Evolutionary conservation across 768 basidiomycete genomes (phyloP).

Genomic region (Lactifluus rugatus): DNA sequence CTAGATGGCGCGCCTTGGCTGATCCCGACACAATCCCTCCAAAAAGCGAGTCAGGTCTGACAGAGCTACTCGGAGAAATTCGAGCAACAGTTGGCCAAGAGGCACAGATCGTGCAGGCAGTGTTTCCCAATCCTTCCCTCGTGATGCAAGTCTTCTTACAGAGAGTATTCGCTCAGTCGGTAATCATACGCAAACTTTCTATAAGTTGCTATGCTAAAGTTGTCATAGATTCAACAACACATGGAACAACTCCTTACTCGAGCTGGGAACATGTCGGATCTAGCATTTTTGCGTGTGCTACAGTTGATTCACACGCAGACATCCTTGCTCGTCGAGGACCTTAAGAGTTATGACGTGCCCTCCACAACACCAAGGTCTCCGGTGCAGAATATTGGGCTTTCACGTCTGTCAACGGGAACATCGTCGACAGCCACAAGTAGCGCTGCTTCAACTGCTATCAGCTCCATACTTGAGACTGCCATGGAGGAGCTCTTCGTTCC

Average conservation of each 20-base stretch:
- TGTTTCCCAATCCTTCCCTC: slow-evolving; percentile 91
- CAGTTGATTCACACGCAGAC: slow-evolving; percentile 80
- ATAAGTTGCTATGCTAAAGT: background rate
- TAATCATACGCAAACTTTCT: slow-evolving; percentile 31
- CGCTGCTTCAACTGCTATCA: slow-evolving; percentile 44
- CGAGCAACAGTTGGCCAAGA: slow-evolving; percentile 88
- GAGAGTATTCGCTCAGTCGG: slow-evolving; percentile 94
- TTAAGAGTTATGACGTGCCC: slow-evolving; percentile 83
- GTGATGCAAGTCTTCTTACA: slow-evolving; percentile 99
- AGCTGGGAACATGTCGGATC: slow-evolving; percentile 66
- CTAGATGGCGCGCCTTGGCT: slow-evolving; percentile 73
- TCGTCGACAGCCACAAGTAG: slow-evolving; percentile 34
- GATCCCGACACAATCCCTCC: slow-evolving; percentile 75
- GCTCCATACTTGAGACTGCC: slow-evolving; percentile 85
- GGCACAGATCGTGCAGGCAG: slow-evolving; percentile 95
- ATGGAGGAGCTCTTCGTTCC: slow-evolving; percentile 95
- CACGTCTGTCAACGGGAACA: slow-evolving; percentile 38
- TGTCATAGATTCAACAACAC: slow-evolving; percentile 84
- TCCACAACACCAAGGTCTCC: slow-evolving; percentile 55
- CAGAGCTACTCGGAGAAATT: slow-evolving; percentile 78
- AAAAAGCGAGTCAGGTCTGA: slow-evolving; percentile 66
- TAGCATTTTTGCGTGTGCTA: slow-evolving; percentile 84
- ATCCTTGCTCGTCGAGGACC: slow-evolving; percentile 74
- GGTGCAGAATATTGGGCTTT: slow-evolving; percentile 52
- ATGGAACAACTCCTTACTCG: slow-evolving; percentile 80